Conservation (phyloP, 805 yeast species). For the Zygoascus biomembranicola region DNA sequence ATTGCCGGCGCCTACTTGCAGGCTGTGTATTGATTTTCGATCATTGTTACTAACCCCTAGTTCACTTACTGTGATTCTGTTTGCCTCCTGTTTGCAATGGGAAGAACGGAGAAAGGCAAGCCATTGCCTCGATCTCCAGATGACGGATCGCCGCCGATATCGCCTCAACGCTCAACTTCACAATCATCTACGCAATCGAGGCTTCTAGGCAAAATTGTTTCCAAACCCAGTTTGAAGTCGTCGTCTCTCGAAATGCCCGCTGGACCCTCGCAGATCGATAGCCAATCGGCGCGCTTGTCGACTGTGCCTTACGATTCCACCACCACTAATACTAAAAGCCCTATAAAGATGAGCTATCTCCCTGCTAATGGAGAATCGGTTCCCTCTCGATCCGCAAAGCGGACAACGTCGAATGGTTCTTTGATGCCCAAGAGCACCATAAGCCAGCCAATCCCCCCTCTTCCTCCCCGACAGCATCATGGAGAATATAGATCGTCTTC, state of each 20-base stretch:
- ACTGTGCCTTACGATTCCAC: conserved; percentile 20
- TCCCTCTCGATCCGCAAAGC: conserved; percentile 3
- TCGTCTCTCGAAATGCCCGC: background rate
- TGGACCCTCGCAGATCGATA: background rate
- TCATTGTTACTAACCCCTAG: background rate
- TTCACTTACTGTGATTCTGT: background rate
- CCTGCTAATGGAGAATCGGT: conserved; percentile 9
- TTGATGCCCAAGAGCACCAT: conserved; percentile 19
- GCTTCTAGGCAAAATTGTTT: conserved; percentile 3
- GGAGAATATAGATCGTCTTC: background rate
- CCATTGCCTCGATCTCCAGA: conserved; percentile 3
- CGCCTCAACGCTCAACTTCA: conserved; percentile 1
- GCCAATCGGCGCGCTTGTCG: conserved; percentile 4
- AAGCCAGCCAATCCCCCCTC: conserved; percentile 22
- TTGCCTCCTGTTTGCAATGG: background rate
- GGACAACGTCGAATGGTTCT: conserved; percentile 7
- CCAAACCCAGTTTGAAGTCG: conserved; percentile 2
- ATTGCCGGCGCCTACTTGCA: too few relatives aligned
- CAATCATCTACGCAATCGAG: conserved; percentile 1
- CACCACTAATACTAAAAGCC: conserved; percentile 13
- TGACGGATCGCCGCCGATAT: background rate
- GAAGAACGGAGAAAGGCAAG: background rate
- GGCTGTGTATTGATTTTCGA: too few relatives aligned
- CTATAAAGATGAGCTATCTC: conserved; percentile 19
- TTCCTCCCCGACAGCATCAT: conserved; percentile 13